Percentiles rank a stretch among this genome's conserved stretches.
phyloP scores from a whole-genome alignment of 306 rosid species.

The cucumber (Cucumis sativus) region DNA sequence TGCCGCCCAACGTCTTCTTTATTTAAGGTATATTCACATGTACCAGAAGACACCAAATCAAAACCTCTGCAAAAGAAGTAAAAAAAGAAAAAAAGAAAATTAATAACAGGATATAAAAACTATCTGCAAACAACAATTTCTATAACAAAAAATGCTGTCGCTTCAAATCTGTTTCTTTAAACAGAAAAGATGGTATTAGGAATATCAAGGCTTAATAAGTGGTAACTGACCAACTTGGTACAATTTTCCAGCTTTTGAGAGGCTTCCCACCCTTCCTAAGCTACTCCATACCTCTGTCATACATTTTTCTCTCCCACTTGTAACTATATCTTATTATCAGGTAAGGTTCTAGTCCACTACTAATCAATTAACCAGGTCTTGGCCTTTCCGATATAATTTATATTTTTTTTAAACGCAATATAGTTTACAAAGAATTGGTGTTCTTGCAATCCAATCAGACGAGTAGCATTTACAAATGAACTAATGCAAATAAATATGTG shows the following conservation, averaged over 20 bases:
- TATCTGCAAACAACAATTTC: neutral
- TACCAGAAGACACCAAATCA: constrained; percentile 56
- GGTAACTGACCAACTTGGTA: neutral
- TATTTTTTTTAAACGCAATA: neutral
- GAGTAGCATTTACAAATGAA: neutral
- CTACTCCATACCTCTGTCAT: neutral
- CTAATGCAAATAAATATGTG: neutral
- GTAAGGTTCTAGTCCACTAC: neutral
- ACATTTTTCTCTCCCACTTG: neutral
- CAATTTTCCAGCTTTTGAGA: neutral
- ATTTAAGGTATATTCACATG: constrained; percentile 69
- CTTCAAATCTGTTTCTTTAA: neutral
- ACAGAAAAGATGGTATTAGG: neutral
- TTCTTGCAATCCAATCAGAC: neutral
- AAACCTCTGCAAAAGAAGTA: constrained; percentile 41
- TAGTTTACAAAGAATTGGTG: neutral
- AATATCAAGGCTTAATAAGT: neutral
- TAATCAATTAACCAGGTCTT: neutral
- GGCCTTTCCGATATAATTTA: neutral
- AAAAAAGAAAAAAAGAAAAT: constrained; percentile 14
- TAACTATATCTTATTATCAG: neutral
- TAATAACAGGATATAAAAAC: neutral
- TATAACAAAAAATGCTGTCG: neutral
- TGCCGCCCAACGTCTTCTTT: constrained; percentile 79
- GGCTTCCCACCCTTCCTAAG: neutral